Conservation (phyloP, 1,284 basidiomycete species). For the Mycena sp. region DNA sequence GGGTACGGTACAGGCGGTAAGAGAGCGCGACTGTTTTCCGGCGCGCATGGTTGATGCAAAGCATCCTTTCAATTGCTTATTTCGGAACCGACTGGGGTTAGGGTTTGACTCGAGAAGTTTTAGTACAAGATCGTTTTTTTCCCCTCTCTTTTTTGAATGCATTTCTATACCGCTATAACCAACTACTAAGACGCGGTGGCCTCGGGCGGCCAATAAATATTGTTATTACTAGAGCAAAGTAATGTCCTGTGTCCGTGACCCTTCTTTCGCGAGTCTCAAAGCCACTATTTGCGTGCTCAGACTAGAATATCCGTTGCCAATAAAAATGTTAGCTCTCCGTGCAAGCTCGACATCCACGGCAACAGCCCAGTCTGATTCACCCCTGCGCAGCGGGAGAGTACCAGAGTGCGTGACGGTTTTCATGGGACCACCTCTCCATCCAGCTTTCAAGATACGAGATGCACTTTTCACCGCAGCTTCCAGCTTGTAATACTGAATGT, state of each 20-base stretch:
- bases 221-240: conserved; percentile 41
- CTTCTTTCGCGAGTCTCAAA: conserved; percentile 52
- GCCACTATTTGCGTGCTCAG: conserved; percentile 56
- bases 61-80: conserved; percentile 13
- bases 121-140: too few relatives aligned
- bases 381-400: conserved; percentile 48
- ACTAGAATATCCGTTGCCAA: conserved; percentile 60
- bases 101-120: background rate
- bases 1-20: conserved; percentile 21
- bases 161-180: too few relatives aligned
- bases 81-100: background rate
- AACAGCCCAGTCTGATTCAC: conserved; percentile 56
- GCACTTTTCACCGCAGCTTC: conserved; percentile 48
- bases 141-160: too few relatives aligned
- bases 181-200: too few relatives aligned
- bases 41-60: conserved; percentile 8
- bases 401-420: conserved; percentile 52
- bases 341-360: conserved; percentile 58
- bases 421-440: conserved; percentile 55
- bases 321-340: conserved; percentile 52
- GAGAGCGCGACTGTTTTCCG: conserved; percentile 22
- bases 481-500: conserved; percentile 53
- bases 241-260: conserved; percentile 49
- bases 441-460: conserved; percentile 45
- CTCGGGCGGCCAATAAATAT: background rate